These are phyloP conservation scores for Linum trigynum DNA, from an alignment of 345 rosid species.

Conservation along the genomic window DNA sequence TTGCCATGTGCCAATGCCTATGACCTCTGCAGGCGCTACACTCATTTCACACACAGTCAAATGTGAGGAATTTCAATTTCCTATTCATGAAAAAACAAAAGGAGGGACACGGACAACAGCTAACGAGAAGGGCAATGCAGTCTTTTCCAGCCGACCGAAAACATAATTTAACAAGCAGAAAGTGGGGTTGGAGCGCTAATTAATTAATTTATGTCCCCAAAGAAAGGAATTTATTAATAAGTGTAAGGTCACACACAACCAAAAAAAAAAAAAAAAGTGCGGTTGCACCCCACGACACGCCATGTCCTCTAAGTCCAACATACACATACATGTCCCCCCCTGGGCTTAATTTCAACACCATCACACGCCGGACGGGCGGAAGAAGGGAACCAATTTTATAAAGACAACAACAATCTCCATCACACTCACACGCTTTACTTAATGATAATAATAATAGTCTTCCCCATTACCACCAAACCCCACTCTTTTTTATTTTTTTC, in stretches of 20 bases:
- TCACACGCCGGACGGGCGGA: neutral
- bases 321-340: neutral
- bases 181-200: neutral
- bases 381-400: too few species aligned
- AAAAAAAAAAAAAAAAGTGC: conserved; percentile 1
- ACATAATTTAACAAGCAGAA: conserved; percentile 3
- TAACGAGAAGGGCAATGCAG: neutral
- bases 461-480: too few species aligned
- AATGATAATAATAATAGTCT: too few species aligned
- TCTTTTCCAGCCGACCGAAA: neutral
- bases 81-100: neutral
- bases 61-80: neutral
- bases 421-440: too few species aligned
- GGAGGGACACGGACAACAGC: neutral
- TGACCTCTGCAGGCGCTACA: neutral
- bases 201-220: too few species aligned
- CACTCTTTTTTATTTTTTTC: too few species aligned
- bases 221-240: too few species aligned
- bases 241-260: conserved; percentile 12
- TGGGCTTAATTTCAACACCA: neutral
- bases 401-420: too few species aligned
- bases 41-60: neutral
- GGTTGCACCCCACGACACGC: conserved; percentile 21
- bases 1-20: neutral
- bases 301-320: conserved; percentile 11